Conservation (phyloP, 192 early-diverging fungal genomes). For the Coemansia aciculifera region DNA sequence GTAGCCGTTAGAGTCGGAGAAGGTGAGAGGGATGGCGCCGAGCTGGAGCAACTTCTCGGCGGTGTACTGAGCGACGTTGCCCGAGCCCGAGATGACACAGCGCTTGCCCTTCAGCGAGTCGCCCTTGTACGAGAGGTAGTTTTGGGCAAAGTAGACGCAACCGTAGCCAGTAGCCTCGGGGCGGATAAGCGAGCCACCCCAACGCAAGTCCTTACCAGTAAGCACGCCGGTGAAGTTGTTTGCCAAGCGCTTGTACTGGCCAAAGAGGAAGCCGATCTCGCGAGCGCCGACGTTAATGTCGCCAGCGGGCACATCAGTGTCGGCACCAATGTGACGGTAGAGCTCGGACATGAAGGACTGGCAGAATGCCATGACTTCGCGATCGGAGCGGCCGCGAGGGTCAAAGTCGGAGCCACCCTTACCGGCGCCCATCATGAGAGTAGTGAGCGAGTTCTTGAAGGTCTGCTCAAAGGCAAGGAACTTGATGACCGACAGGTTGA, state of each 20-base stretch:
- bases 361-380: slow-evolving; percentile 59
- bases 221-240: slow-evolving; percentile 58
- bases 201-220: slow-evolving; percentile 58
- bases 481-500: slow-evolving; percentile 59
- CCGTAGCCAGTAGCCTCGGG: slow-evolving; percentile 61
- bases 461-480: slow-evolving; percentile 61
- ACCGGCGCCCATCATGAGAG: slow-evolving; percentile 58
- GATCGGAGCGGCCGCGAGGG: slow-evolving; percentile 55
- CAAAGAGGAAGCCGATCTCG: slow-evolving; percentile 59
- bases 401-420: slow-evolving; percentile 60
- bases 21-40: slow-evolving; percentile 55
- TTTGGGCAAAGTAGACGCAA: slow-evolving; percentile 58
- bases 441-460: slow-evolving; percentile 61
- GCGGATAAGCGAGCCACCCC: slow-evolving; percentile 59
- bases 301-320: slow-evolving; percentile 58
- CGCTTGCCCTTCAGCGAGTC: slow-evolving; percentile 56
- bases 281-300: slow-evolving; percentile 58
- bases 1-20: slow-evolving; percentile 60
- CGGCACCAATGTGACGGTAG: slow-evolving; percentile 58
- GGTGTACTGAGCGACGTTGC: slow-evolving; percentile 60
- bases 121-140: slow-evolving; percentile 56
- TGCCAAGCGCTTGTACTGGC: slow-evolving; percentile 59
- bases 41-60: slow-evolving; percentile 59
- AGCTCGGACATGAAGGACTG: slow-evolving; percentile 60
- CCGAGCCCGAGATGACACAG: slow-evolving; percentile 57